Conservation (phyloP, 2,329 filamentous ascomycete genomes). For the Metarhizium humberi region DNA sequence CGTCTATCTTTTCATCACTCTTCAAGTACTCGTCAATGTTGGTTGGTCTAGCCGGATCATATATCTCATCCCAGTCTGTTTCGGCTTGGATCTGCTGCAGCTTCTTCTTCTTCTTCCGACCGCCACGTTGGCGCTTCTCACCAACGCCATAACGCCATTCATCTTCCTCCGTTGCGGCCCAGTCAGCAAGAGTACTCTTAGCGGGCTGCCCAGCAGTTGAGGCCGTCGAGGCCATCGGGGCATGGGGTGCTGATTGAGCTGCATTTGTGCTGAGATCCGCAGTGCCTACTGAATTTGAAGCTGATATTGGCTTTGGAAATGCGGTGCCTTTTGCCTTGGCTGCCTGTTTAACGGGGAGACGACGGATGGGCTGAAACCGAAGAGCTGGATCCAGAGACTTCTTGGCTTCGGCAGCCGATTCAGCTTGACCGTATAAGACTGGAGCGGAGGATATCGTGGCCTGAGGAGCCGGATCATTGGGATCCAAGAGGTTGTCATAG, state of each 20-base stretch:
- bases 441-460: slow-evolving; percentile 71
- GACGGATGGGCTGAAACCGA: slow-evolving; percentile 79
- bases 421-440: slow-evolving; percentile 56
- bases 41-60: slow-evolving; percentile 74
- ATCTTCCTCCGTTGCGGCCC: slow-evolving; percentile 68
- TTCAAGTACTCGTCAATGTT: slow-evolving; percentile 76
- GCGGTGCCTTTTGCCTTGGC: slow-evolving; percentile 48
- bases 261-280: neutral
- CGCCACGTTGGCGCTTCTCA: slow-evolving; percentile 65
- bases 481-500: slow-evolving; percentile 75
- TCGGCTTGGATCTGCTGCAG: slow-evolving; percentile 47
- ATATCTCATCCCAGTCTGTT: slow-evolving; percentile 87
- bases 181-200: slow-evolving; percentile 71
- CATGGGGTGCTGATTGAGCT: slow-evolving; percentile 14
- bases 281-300: slow-evolving; percentile 18
- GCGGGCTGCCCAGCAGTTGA: slow-evolving; percentile 23
- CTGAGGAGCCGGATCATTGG: slow-evolving; percentile 34
- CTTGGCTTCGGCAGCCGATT: slow-evolving; percentile 42
- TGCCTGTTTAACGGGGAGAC: slow-evolving; percentile 52
- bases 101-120: slow-evolving; percentile 68
- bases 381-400: slow-evolving; percentile 54
- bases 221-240: slow-evolving; percentile 21
- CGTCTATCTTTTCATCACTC: slow-evolving; percentile 73
- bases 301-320: slow-evolving; percentile 37
- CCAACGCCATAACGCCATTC: slow-evolving; percentile 60